Evolutionary conservation across 2,329 filamentous ascomycete species (phyloP).

Genomic region (Nemania bipapillata): DNA sequence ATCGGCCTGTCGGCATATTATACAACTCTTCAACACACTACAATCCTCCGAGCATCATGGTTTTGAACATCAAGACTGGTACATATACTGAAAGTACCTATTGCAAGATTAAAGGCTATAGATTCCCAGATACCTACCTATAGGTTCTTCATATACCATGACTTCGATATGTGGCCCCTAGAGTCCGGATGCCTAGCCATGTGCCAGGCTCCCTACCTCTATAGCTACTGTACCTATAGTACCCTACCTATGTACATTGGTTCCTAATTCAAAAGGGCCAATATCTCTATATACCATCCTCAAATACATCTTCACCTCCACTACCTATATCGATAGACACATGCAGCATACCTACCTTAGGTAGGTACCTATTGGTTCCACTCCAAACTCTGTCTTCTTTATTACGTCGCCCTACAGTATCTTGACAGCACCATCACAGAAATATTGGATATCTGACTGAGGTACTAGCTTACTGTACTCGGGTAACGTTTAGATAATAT

Average conservation of each 20-base stretch:
- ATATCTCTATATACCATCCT: no score
- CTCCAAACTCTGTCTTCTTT: constrained; percentile 2
- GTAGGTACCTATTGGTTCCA: neutral
- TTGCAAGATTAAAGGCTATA: neutral
- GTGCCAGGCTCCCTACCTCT: no score
- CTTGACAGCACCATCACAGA: neutral
- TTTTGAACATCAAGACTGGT: neutral
- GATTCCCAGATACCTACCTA: neutral
- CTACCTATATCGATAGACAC: no score
- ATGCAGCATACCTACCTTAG: no score
- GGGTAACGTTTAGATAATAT: neutral
- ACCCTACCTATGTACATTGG: no score
- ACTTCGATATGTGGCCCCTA: no score
- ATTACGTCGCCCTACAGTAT: neutral
- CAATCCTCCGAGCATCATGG: neutral
- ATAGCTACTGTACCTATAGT: no score
- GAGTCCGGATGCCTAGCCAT: no score
- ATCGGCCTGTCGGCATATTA: neutral
- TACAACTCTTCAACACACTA: no score
- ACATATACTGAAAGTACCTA: neutral
- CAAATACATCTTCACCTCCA: no score
- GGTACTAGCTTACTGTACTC: neutral
- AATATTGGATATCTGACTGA: neutral
- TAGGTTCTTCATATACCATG: no score
- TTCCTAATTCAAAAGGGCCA: no score